Base-by-base conservation (phyloP, 1,284 basidiomycete genomes). In the Leccinum fallax region DNA sequence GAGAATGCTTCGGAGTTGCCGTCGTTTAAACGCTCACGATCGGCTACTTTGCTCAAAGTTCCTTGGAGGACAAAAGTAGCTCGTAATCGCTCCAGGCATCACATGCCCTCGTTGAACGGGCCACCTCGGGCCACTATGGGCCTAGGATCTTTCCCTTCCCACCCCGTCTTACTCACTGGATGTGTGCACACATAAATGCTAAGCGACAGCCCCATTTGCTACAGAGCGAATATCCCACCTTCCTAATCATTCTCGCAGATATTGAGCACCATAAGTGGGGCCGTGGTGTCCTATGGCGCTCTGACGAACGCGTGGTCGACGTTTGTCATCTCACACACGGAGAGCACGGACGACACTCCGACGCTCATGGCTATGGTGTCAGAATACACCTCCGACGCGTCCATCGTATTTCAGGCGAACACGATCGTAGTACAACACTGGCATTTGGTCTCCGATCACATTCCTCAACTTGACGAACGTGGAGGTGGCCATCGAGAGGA, bases 391-490 rank as follows among this genome's bases (percentile, higher is more conserved):
- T 70, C 74, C 1, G 78, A 87, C 64, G 73, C 83, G 40, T 85
- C 82, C 5, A 86, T 87, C 63, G 61, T 87, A 5, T 88, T 88
- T 70, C 60, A 81, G 69, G 77, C 82, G 60, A 84, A 84, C 52
- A 71, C 79, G 26, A 83, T 79, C 1, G 30, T 30, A 30, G 30
- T 88, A 88, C 67, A 88, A 87, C 30, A 30, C 30, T 30, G 30
- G 30, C 66, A 80, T 86, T 9, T 83, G 81, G 63, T 83, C 81
- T 3, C 82, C 85, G 2, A 77, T 87, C 71, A 81, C 77, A 59
- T 87, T 88, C 62, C 83, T 85, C 0, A 70, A 66, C 0, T 70
- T 88, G 58, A 82, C 77, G 53, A 87, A 86, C 65, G 84, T 87
- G 21, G 83, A 85, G 63, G 75, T 87, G 26, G 72, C 73, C 19